These are phyloP conservation scores for Xylariaceae sp. DNA, from an alignment of 2,329 filamentous ascomycete genomes.

Conservation along the genomic window DNA sequence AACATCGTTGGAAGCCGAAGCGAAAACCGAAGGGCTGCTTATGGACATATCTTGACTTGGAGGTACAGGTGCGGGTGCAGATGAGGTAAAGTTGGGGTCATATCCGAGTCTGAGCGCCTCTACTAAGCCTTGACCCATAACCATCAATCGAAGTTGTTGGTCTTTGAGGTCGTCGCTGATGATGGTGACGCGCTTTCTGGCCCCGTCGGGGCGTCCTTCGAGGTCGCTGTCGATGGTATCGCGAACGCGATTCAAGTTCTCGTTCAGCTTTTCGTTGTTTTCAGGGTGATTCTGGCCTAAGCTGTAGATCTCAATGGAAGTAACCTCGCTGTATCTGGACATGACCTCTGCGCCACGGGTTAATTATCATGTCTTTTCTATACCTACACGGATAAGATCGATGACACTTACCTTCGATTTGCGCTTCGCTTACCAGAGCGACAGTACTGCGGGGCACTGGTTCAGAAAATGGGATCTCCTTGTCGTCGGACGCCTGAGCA, in stretches of 20 bases:
- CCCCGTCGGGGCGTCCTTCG: slow-evolving; percentile 50
- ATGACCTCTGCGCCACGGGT: slow-evolving; percentile 52
- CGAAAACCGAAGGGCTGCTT: slow-evolving; percentile 21
- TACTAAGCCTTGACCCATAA: too few relatives aligned
- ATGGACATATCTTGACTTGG: slow-evolving; percentile 34
- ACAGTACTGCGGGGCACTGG: slow-evolving; percentile 53
- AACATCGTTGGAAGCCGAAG: slow-evolving; percentile 23
- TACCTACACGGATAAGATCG: background rate
- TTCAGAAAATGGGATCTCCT: slow-evolving; percentile 38
- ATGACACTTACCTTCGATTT: slow-evolving; percentile 54
- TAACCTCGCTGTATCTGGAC: slow-evolving; percentile 64
- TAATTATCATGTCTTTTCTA: background rate
- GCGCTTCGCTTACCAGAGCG: slow-evolving; percentile 65
- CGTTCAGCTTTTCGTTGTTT: slow-evolving; percentile 58
- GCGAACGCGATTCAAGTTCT: too few relatives aligned
- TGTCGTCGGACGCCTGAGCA: slow-evolving; percentile 43
- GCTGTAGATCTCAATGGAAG: slow-evolving; percentile 83
- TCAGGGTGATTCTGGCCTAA: slow-evolving; percentile 61
- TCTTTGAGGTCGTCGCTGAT: slow-evolving; percentile 58
- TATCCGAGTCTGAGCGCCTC: too few relatives aligned
- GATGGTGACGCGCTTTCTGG: slow-evolving; percentile 67
- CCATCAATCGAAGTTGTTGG: too few relatives aligned
- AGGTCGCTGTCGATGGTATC: too few relatives aligned
- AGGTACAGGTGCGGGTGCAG: too few relatives aligned
- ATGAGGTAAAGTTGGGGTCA: too few relatives aligned